A percentile compares a stretch with the other conserved stretches of the same genome.
These are phyloP conservation scores for Hamamelis virginiana DNA, from an alignment of 164 flowering plant genomes.

Conservation along the genomic window DNA sequence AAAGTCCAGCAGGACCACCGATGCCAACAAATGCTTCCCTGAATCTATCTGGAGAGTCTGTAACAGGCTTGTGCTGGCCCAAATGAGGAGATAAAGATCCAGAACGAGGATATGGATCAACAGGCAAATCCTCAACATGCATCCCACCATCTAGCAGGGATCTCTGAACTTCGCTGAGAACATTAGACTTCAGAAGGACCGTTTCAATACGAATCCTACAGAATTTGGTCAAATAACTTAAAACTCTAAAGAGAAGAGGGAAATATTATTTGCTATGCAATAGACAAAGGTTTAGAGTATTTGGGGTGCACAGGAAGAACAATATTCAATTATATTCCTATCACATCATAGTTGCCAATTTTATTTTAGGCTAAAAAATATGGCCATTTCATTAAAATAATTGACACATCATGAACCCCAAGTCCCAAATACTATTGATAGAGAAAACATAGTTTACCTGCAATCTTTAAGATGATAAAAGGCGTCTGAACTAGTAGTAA, in stretches of 20 bases:
- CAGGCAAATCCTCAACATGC: slow-evolving; percentile 86
- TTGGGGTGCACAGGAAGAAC: neutral
- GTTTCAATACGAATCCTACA: slow-evolving; percentile 78
- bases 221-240: slow-evolving; percentile 14
- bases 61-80: slow-evolving; percentile 45
- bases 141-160: slow-evolving; percentile 89
- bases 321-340: neutral
- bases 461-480: slow-evolving; percentile 95
- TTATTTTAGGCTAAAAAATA: neutral
- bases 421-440: neutral
- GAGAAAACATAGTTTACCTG: slow-evolving; percentile 55
- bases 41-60: slow-evolving; percentile 46
- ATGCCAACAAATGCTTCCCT: slow-evolving; percentile 41
- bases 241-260: neutral
- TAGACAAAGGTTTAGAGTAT: neutral
- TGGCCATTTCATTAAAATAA: neutral
- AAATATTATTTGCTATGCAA: neutral
- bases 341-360: too few relatives aligned
- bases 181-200: slow-evolving; percentile 90
- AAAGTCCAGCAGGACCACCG: slow-evolving; percentile 96
- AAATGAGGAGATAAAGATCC: slow-evolving; percentile 57
- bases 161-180: slow-evolving; percentile 90
- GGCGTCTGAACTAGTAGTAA: slow-evolving; percentile 95
- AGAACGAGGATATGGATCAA: slow-evolving; percentile 53
- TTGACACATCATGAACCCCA: neutral